These are phyloP conservation scores for Paramecium octaurelia DNA, from an alignment of 73 alveolate species.

Conservation along the genomic window DNA sequence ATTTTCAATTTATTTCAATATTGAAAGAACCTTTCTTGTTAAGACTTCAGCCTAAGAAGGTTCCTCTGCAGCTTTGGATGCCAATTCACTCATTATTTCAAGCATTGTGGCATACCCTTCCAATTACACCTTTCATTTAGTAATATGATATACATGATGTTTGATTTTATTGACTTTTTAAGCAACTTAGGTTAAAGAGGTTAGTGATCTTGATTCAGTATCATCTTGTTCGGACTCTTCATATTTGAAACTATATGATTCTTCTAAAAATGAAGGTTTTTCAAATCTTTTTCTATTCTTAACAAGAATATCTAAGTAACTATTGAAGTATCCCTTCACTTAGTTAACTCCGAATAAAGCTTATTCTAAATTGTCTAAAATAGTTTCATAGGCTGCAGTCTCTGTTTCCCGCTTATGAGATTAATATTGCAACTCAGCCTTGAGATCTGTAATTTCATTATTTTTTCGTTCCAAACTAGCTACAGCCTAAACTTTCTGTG, in stretches of 20 bases:
- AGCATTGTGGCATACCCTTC: slow-evolving; percentile 21
- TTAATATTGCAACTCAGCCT: slow-evolving; percentile 39
- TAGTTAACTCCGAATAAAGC: slow-evolving; percentile 42
- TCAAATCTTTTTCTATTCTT: slow-evolving; percentile 46
- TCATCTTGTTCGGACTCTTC: slow-evolving; percentile 25
- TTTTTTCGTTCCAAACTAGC: slow-evolving; percentile 29
- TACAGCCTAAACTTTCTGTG: slow-evolving; percentile 41
- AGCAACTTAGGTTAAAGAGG: slow-evolving; percentile 9
- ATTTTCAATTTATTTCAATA: slow-evolving; percentile 23
- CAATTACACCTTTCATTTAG: not conserved
- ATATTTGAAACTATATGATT: not conserved
- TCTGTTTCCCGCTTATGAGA: slow-evolving; percentile 26
- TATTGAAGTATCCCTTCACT: slow-evolving; percentile 46
- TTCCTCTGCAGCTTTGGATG: slow-evolving; percentile 26
- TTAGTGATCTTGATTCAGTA: not conserved
- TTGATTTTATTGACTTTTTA: slow-evolving; percentile 21
- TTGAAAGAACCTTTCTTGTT: slow-evolving; percentile 14
- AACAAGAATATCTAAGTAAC: slow-evolving; percentile 2
- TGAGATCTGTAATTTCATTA: not conserved
- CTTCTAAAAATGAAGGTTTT: slow-evolving; percentile 30
- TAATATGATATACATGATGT: not conserved
- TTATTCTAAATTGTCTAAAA: slow-evolving; percentile 43
- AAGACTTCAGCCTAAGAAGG: slow-evolving; percentile 25
- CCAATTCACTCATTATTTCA: slow-evolving; percentile 40
- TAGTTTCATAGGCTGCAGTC: not conserved